Base-by-base conservation (phyloP, 139 green algal species). In the Coelastrella sp. region DNA sequence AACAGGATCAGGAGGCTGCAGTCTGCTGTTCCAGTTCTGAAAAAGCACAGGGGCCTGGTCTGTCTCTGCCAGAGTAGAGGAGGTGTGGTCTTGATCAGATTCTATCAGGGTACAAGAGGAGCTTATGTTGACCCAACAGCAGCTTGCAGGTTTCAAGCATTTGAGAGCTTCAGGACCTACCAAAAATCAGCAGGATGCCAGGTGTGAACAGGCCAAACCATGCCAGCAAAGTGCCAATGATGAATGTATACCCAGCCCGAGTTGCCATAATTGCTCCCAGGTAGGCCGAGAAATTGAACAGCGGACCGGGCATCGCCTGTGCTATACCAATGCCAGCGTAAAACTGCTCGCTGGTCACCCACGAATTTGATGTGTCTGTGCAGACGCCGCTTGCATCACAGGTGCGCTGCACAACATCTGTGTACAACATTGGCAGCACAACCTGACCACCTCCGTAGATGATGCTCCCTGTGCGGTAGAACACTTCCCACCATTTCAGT, bases 281-380 rank as follows among this genome's bases (percentile, higher is more conserved):
- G 94, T 99, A 99, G 25, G 96, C 95, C 7, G 95, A 91, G 89
- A 99, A 96, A 94, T 99, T 99, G 95, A 99, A 99, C 65, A 99
- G 94, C 3, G 98, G 98, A 0, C 97, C 97, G 1, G 97, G 97
- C 95, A 99, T 97, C 73, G 97, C 96, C 90, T 98, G 95, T 78
- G 92, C 95, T 4, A 95, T 76, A 3, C 92, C 95, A 85, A 92
- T 96, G 85, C 60, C 97, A 0, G 96, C 94, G 74, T 98, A 97
- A 81, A 99, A 99, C 93, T 99, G 94, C 65, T 96, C 82, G 24
- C 93, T 89, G 1, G 95, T 98, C 68, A 99, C 95, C 97, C 97
- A 99, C 14, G 78, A 92, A 86, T 95, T 87, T 15, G 90, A 74
- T 10, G 59, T 19, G 63, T 96, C 92, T 12, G 11, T 66, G 75